Base-by-base conservation (phyloP, 73 alveolate genomes). In the Paramecium sonneborni region DNA sequence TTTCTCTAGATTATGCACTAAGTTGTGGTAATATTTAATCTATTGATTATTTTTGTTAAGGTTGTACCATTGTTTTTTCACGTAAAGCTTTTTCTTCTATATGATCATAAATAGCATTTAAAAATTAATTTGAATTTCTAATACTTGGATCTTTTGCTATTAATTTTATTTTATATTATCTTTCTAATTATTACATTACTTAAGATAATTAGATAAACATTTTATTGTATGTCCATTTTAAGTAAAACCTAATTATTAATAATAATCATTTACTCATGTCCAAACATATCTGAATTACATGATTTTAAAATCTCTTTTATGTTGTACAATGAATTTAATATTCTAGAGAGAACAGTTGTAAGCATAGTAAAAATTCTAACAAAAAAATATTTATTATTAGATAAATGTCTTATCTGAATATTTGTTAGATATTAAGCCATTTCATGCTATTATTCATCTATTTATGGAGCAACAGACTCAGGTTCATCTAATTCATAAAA, bases 201-300 rank as follows among this genome's bases (percentile, higher is more conserved):
- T 79, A 44, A n/a, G 37, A 23, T 44, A 79, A 11, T 79, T 79
- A 20, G 1, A 26, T 30, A 44, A 79, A 79, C 55, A 79, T 30
- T 43, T 44, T 79, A 79, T 79, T 79, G 20, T 79, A 79, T 41
- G 90, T 79, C 90, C 90, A 79, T 79, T 46, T 79, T 46, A 79
- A 79, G 15, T 79, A 79, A 24, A 79, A 79, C 55, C 90, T 79
- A 79, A 18, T n/a, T 9, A 43, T 11, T 3, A 2, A 43, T 79
- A 43, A 79, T 24, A 79, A 5, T 43, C 12, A 70, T 67, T 72
- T 79, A 79, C 90, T 41, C 41, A 30, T 79, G 62, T 38, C 55
- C 90, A 79, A 79, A 79, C 30, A 24, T 12, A 24, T 79, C 90
- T 18, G 90, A 39, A 30, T 21, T 39, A 32, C 90, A 79, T 3